Evolutionary conservation across 2,329 filamentous ascomycete species (phyloP).

Genomic region (Fusarium napiforme): DNA sequence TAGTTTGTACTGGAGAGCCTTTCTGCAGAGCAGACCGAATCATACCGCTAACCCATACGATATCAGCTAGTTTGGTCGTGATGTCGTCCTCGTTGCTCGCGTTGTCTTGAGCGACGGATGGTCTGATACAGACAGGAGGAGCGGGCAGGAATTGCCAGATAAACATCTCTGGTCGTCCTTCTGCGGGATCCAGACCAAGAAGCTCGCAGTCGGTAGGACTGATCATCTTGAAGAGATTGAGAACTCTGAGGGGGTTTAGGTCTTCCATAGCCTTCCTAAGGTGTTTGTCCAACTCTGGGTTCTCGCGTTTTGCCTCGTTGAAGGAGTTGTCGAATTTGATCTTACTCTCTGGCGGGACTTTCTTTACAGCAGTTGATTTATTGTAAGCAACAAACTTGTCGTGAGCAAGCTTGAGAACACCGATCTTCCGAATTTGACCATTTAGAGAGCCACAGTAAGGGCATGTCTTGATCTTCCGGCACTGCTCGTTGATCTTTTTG

Average conservation of each 20-base stretch:
- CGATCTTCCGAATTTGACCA: conserved; percentile 90
- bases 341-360: conserved; percentile 84
- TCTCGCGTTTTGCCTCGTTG: conserved; percentile 77
- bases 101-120: conserved; percentile 91
- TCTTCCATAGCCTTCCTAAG: conserved; percentile 93
- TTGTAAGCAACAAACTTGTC: conserved; percentile 92
- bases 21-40: conserved; percentile 85
- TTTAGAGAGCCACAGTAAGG: conserved; percentile 85
- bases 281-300: conserved; percentile 89
- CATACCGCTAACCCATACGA: conserved; percentile 89
- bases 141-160: conserved; percentile 97
- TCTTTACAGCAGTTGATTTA: conserved; percentile 86
- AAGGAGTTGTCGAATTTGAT: conserved; percentile 88
- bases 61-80: conserved; percentile 96
- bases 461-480: conserved; percentile 86
- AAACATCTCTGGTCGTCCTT: conserved; percentile 94
- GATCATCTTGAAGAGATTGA: conserved; percentile 93
- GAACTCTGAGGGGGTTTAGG: conserved; percentile 85
- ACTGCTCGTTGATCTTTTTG: conserved; percentile 90
- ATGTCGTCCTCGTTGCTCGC: conserved; percentile 96
- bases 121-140: conserved; percentile 91
- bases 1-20: conserved; percentile 84
- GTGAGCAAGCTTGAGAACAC: conserved; percentile 92
- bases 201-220: conserved; percentile 88
- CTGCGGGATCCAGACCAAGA: conserved; percentile 84